A percentile compares a stretch with the other conserved stretches of the same genome.
phyloP scores from a whole-genome alignment of 2,329 filamentous ascomycete genomes.

The Aschersonia sp. region DNA sequence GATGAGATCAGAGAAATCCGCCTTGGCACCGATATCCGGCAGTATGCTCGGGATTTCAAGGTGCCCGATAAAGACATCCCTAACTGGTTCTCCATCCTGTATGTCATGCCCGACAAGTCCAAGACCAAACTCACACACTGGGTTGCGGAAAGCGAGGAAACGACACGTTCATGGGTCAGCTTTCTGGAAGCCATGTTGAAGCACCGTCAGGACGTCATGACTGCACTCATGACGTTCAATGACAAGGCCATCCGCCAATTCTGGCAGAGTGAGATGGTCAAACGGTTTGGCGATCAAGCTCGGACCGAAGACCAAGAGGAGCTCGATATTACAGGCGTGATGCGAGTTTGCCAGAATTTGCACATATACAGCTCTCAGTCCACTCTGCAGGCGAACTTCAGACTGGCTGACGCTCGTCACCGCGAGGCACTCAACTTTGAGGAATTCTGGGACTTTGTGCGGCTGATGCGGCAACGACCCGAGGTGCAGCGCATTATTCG shows the following conservation, averaged over 20 bases:
- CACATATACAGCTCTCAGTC: constrained; percentile 81
- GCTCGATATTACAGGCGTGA: constrained; percentile 65
- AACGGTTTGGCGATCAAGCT: constrained; percentile 40
- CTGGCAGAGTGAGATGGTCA: constrained; percentile 75
- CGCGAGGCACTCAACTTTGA: constrained; percentile 58
- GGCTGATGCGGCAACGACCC: constrained; percentile 66
- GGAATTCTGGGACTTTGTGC: constrained; percentile 76
- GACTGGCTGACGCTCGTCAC: constrained; percentile 50
- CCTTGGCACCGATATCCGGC: constrained; percentile 67
- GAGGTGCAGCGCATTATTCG: constrained; percentile 68
- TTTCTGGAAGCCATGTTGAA: constrained; percentile 75
- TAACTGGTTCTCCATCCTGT: constrained; percentile 83
- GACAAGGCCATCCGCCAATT: constrained; percentile 70
- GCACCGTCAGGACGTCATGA: constrained; percentile 81
- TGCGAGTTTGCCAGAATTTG: constrained; percentile 72
- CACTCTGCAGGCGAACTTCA: constrained; percentile 61
- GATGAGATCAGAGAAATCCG: constrained; percentile 92
- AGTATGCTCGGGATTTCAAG: constrained; percentile 76
- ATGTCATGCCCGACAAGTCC: constrained; percentile 62
- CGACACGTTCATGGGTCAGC: constrained; percentile 66
- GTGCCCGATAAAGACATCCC: constrained; percentile 52
- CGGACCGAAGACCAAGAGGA: constrained; percentile 46
- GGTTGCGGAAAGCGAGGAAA: constrained; percentile 59
- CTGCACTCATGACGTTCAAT: constrained; percentile 72
- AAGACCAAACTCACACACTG: constrained; percentile 83